Base-by-base conservation (phyloP, 1,284 basidiomycete genomes). In the Microbotryomycetes sp. region DNA sequence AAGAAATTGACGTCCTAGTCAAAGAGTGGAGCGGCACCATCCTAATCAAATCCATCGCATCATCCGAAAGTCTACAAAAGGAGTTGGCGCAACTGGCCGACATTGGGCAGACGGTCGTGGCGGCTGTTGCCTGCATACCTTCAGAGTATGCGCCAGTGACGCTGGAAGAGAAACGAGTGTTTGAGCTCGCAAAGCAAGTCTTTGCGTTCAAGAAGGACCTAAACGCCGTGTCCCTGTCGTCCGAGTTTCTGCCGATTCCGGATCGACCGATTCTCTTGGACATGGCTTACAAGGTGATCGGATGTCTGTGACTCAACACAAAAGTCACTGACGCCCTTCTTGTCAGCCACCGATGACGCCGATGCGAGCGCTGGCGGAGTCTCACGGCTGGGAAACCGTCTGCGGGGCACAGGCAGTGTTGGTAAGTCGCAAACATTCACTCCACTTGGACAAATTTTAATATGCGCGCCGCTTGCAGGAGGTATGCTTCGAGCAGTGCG, bases 341-440 rank as follows among this genome's bases (percentile, higher is more conserved):
- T 58, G 46, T 45, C 50, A 58, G 56, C 56, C 56, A 41, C 50
- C 18, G 2, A 45, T 30, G 35, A 58, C 56, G 2, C 21, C 15
- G 1, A n/a, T 58, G 6, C 56, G 56, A 7, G 13, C n/a, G 6
- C 5, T 31, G 13, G 56, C 50, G 5, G 56, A 58, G 18, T 11
- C 26, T 23, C 23, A 23, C 1, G 50, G 50, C 6, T 58, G 56
- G 56, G 15, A 18, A 7, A 52, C 41, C 13, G 3, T 52, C 5
- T 58, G 56, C 50, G 56, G 56, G 1, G 45, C 31, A 2, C 31
- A 47, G 27, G 56, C 31, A 11, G 49, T 52, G 13, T 28, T 58
- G 2, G 56, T 58, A 9, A 31, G 56, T 24, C 18, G 11, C 35
- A n/a, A n/a, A n/a, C n/a, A n/a, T n/a, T n/a, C n/a, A n/a, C n/a